Conservation (phyloP, 176 grass and related monocot species). For the Zoysia japonica region DNA sequence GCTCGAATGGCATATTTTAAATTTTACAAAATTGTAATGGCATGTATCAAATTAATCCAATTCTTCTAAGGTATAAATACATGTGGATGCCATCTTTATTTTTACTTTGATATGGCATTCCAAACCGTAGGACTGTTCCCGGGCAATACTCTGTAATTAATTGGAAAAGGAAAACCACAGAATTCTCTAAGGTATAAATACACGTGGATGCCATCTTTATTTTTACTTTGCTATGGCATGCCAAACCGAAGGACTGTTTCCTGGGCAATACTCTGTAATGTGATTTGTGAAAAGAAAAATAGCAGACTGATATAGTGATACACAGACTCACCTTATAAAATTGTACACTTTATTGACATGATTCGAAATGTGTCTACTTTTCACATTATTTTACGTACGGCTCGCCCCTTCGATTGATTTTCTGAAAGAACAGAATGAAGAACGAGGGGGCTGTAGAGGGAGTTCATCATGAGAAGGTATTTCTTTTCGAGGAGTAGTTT, state of each 20-base stretch:
- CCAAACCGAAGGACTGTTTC: neutral
- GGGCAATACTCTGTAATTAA: too few relatives aligned
- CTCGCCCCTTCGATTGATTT: neutral
- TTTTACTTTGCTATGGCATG: conserved; percentile 9
- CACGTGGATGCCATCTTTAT: neutral
- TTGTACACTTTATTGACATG: neutral
- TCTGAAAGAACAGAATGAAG: too few relatives aligned
- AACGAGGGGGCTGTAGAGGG: too few relatives aligned
- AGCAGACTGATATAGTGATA: neutral
- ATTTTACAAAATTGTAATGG: too few relatives aligned
- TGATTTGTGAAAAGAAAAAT: neutral
- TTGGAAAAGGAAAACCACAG: neutral
- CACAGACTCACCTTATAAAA: neutral
- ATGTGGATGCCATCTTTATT: too few relatives aligned
- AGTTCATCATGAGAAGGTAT: too few relatives aligned
- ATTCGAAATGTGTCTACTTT: neutral
- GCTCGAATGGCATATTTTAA: too few relatives aligned
- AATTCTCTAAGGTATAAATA: neutral
- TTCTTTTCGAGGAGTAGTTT: too few relatives aligned
- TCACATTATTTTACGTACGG: neutral
- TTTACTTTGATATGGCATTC: too few relatives aligned
- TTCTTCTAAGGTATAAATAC: too few relatives aligned
- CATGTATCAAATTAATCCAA: too few relatives aligned
- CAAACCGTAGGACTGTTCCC: too few relatives aligned
- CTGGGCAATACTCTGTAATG: neutral